Base-by-base conservation (phyloP, 208 protist species). In the Phytomonas sp. region DNA sequence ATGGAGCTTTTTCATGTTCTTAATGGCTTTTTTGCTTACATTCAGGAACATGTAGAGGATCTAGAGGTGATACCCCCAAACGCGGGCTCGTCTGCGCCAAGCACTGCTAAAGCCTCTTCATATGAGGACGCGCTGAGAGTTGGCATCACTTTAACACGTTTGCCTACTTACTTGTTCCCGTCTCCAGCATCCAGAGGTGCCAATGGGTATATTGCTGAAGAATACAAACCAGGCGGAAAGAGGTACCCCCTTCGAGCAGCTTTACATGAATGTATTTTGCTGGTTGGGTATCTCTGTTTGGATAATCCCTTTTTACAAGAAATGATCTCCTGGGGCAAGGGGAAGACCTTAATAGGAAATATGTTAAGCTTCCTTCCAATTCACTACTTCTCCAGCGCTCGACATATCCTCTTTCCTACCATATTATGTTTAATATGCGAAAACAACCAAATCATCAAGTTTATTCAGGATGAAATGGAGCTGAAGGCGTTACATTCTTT, bases 321-420 rank as follows among this genome's bases (percentile, higher is more conserved):
- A n/a, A 92, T 93, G 76, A 76, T 95, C 71, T 71, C 77, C 2
- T 95, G 90, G 88, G 90, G 90, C 0, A 90, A 89, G 66, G 75
- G 70, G 29, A 85, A 81, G 62, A 76, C 86, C 31, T 73, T 95
- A 11, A 68, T 95, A 14, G 81, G 78, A 23, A 84, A 67, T 36
- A 78, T 95, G 37, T 66, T 93, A 19, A 80, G 71, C 32, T 77
- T 82, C 30, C 75, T 95, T 56, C 90, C 90, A 19, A 86, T 88
- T 64, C 75, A 87, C 31, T 95, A 95, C 72, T 95, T 95, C 68
- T 81, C 84, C 37, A 84, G 70, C 8, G 90, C 86, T 16, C 78
- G 85, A n/a, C 90, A 95, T 68, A 91, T 95, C 67, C 64, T 95
- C 11, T 93, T 89, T 60, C 90, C 90, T 0, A 92, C 90, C 10